Percentiles rank a stretch among this genome's conserved stretches.
Conservation (phyloP, 306 rosid genomes). For the Sindora glabra region DNA sequence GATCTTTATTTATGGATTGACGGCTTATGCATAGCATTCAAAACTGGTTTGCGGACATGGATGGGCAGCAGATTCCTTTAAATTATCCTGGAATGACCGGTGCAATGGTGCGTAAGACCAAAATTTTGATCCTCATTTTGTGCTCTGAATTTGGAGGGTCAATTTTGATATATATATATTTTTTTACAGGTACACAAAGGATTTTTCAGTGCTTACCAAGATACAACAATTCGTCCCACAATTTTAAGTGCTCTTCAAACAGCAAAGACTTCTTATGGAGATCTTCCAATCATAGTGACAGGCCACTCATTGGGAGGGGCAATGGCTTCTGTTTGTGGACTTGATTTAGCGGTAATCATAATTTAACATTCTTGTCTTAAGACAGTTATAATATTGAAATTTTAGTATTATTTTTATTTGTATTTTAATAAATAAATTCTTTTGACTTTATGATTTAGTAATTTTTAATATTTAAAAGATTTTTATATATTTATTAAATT, state of each 20-base stretch:
- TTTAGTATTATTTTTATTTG: too few relatives aligned
- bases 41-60: constrained; percentile 55
- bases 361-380: background rate
- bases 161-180: background rate
- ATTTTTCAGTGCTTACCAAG: constrained; percentile 50
- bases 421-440: too few relatives aligned
- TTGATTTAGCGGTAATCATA: constrained; percentile 42
- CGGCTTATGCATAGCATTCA: constrained; percentile 36
- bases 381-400: background rate
- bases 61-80: constrained; percentile 54
- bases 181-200: constrained; percentile 55
- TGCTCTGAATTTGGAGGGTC: background rate
- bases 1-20: background rate
- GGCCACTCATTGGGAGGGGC: too few relatives aligned
- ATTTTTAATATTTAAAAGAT: background rate
- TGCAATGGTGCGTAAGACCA: constrained; percentile 35
- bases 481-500: too few relatives aligned
- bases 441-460: background rate
- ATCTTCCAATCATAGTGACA: constrained; percentile 34
- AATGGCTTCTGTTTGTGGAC: constrained; percentile 58
- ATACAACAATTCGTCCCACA: constrained; percentile 45
- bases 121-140: background rate
- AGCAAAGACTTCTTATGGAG: constrained; percentile 39
- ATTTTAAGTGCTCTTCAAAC: constrained; percentile 44
- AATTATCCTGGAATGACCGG: constrained; percentile 57